Percentiles rank a stretch among this genome's conserved stretches.
Evolutionary conservation across 805 yeast genomes (phyloP).

Genomic region (Candida awuae): DNA sequence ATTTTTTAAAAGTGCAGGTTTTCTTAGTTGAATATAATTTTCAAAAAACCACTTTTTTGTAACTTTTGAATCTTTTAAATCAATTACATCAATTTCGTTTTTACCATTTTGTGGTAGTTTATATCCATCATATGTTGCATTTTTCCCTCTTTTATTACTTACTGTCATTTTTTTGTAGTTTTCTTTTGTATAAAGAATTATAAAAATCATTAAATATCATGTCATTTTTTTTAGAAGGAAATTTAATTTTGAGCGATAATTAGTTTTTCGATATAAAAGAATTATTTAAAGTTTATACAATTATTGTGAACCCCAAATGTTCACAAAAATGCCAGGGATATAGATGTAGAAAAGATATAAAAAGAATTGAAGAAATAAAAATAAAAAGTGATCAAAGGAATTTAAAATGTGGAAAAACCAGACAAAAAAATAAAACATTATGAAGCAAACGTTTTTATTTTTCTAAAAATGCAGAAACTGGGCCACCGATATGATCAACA

Average conservation of each 20-base stretch:
- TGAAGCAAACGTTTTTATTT: background rate
- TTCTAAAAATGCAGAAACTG: conserved; percentile 54
- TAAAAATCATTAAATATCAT: background rate
- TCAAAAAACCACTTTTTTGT: conserved; percentile 12
- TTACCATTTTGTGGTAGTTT: background rate
- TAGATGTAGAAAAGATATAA: no score
- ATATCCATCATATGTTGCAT: conserved; percentile 1
- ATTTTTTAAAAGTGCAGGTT: conserved; percentile 11
- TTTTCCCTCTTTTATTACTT: conserved; percentile 1
- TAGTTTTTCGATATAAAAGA: no score
- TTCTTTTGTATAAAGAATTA: background rate
- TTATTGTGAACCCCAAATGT: no score
- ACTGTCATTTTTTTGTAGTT: background rate
- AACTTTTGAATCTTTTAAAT: conserved; percentile 8
- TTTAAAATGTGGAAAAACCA: no score
- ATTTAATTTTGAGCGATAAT: no score
- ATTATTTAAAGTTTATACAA: no score
- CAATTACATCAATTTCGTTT: conserved; percentile 8
- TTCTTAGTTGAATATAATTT: conserved; percentile 11
- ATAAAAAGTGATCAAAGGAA: no score
- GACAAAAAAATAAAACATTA: background rate
- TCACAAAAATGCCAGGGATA: no score
- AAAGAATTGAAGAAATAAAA: no score
- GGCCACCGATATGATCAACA: conserved; percentile 70
- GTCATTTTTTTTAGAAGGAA: no score